These are phyloP conservation scores for Inga leiocalycina DNA, from an alignment of 306 rosid genomes.

Conservation along the genomic window DNA sequence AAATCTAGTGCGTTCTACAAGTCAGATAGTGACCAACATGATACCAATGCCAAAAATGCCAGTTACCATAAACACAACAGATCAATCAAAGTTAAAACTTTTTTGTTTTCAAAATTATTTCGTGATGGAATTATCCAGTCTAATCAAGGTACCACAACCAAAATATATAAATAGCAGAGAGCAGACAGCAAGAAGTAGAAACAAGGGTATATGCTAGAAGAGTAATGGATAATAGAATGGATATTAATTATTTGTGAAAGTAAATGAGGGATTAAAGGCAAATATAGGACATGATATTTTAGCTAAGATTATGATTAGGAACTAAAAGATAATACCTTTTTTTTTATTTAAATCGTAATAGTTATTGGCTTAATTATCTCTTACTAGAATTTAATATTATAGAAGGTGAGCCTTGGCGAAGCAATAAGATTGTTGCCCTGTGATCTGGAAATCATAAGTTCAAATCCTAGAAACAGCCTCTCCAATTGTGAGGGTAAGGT, in stretches of 20 bases:
- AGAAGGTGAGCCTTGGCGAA: no score
- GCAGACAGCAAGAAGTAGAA: neutral
- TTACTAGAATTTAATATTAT: neutral
- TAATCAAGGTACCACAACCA: neutral
- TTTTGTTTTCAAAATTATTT: constrained; percentile 4
- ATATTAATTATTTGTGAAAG: neutral
- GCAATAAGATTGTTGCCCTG: no score
- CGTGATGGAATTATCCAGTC: neutral
- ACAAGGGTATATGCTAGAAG: neutral
- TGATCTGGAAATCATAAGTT: no score
- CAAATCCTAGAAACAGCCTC: no score
- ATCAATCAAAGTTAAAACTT: neutral
- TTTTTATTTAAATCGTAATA: neutral
- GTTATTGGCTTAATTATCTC: neutral
- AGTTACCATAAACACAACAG: constrained; percentile 2
- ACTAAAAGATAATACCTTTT: neutral
- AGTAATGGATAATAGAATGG: neutral
- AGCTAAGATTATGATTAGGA: neutral
- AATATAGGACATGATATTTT: neutral
- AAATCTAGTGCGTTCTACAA: neutral
- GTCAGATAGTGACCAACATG: neutral
- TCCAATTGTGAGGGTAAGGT: no score
- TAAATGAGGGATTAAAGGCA: neutral
- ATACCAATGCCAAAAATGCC: constrained; percentile 10
- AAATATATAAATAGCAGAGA: neutral